Base-by-base conservation (phyloP, 1,284 basidiomycete genomes). In the Puccinia horiana region DNA sequence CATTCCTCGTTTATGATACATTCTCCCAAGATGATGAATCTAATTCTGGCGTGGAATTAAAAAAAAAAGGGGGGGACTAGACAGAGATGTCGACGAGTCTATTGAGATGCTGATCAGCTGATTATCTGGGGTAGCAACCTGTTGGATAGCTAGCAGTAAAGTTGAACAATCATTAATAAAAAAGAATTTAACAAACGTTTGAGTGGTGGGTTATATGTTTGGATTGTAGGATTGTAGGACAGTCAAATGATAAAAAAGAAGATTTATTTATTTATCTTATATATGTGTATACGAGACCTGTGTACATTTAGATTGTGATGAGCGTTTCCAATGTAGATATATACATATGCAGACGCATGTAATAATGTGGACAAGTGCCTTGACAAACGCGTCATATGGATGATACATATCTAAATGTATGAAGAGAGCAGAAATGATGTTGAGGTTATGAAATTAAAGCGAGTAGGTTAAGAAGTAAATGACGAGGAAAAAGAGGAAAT, bases 261-360 rank as follows among this genome's bases (percentile, higher is more conserved):
- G 16, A n/a, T n/a, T n/a, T n/a, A n/a, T n/a, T n/a, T n/a, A n/a
- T n/a, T n/a, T n/a, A n/a, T n/a, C 29, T 18, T 14, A 61, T 12
- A 35, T 9, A 61, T 61, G 18, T 26, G n/a, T 61, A 61, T 61
- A 61, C 29, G 58, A 61, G 14, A 35, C 58, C 58, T 61, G 16
- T 61, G 58, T 32, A 35, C 58, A 61, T 29, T 35, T 61, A 61
- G n/a, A 61, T 61, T 35, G 58, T 61, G 29, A 61, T 61, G 58
- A 35, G 29, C 29, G 32, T 61, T 61, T 61, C 29, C 58, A 14
- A 29, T 61, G 29, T 35, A 35, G 26, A 35, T 32, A 61, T 58
- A 29, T 52, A 52, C 23, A 20, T 58, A 61, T 61, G 29, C 32
- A 61, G 58, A 35, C 29, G 58, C 58, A 14, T 35, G 58, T 16